phyloP scores from a whole-genome alignment of 192 early-diverging fungal genomes.

The Lunasporangiospora selenospora region DNA sequence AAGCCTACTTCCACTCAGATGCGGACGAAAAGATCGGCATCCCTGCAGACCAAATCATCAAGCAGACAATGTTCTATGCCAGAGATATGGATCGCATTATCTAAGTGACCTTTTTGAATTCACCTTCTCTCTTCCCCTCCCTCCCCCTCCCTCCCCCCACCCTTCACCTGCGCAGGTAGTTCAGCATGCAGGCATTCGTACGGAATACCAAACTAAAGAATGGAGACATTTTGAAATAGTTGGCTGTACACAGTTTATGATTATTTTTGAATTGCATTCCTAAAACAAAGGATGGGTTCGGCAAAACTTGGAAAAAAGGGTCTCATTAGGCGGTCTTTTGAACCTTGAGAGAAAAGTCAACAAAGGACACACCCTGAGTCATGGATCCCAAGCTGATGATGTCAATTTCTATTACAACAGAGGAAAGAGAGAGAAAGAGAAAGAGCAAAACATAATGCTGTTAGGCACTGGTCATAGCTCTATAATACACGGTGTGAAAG shows the following conservation, averaged over 20 bases:
- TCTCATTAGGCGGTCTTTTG: constrained; percentile 30
- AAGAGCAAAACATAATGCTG: not conserved
- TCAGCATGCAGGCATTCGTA: too few species aligned
- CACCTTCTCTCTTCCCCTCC: too few species aligned
- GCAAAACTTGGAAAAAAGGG: too few species aligned
- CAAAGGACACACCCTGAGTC: constrained; percentile 93
- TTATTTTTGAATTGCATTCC: too few species aligned
- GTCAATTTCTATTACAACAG: constrained; percentile 68
- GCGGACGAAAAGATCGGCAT: constrained; percentile 72
- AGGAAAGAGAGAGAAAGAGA: not conserved
- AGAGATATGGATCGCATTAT: constrained; percentile 97
- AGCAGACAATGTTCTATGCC: constrained; percentile 88
- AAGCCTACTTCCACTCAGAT: constrained; percentile 79
- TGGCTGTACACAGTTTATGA: too few species aligned
- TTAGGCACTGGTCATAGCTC: too few species aligned
- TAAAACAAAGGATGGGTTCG: too few species aligned
- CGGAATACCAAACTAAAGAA: too few species aligned
- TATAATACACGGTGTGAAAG: not conserved
- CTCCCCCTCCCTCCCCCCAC: too few species aligned
- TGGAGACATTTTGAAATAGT: too few species aligned
- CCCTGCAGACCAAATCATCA: constrained; percentile 84
- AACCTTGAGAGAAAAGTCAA: constrained; percentile 98
- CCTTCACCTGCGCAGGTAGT: too few species aligned
- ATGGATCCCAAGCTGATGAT: constrained; percentile 93
- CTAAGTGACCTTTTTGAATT: too few species aligned